A percentile compares a stretch with the other conserved stretches of the same genome.
These are phyloP conservation scores for Diplocarpon rosae DNA, from an alignment of 2,329 filamentous ascomycete species.

Conservation along the genomic window DNA sequence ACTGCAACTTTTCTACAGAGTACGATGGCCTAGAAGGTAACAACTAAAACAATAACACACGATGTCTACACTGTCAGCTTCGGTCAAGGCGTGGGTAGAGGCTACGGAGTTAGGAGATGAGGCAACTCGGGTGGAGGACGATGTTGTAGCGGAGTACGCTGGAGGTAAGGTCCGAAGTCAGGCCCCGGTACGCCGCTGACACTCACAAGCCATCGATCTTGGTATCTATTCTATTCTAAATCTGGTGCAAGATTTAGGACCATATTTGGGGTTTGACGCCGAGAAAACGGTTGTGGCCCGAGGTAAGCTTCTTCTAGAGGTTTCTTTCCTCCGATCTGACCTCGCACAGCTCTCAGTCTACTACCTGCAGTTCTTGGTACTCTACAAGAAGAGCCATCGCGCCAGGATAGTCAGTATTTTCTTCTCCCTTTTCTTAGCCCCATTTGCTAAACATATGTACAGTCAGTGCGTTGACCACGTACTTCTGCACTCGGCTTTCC, in stretches of 20 bases:
- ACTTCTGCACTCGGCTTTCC: slow-evolving; percentile 11
- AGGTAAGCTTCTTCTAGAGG: slow-evolving; percentile 7
- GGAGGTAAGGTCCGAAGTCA: slow-evolving; percentile 7
- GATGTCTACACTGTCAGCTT: slow-evolving; percentile 1
- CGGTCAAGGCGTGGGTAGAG: slow-evolving; percentile 14
- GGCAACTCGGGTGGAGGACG: slow-evolving; percentile 4
- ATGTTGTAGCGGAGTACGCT: slow-evolving; percentile 9
- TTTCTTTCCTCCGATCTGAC: slow-evolving; percentile 2
- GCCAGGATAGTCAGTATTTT: slow-evolving; percentile 12
- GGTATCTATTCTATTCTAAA: slow-evolving; percentile 7
- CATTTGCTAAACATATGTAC: slow-evolving; percentile 2
- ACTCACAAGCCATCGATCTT: slow-evolving; percentile 12
- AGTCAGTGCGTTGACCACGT: slow-evolving; percentile 18
- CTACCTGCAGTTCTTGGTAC: slow-evolving; percentile 12
- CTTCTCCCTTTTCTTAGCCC: neutral
- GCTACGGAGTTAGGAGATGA: neutral
- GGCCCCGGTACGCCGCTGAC: neutral
- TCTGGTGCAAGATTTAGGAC: slow-evolving; percentile 13
- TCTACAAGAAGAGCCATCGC: slow-evolving; percentile 7
- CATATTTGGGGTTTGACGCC: slow-evolving; percentile 13
- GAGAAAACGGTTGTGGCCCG: slow-evolving; percentile 13
- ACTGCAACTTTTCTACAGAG: too few relatives aligned
- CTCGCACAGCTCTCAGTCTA: slow-evolving; percentile 10
- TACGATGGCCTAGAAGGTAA: too few relatives aligned
- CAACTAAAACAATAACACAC: too few relatives aligned